Evolutionary conservation across 2,329 filamentous ascomycete species (phyloP).

Genomic region (Cadophora gregata): DNA sequence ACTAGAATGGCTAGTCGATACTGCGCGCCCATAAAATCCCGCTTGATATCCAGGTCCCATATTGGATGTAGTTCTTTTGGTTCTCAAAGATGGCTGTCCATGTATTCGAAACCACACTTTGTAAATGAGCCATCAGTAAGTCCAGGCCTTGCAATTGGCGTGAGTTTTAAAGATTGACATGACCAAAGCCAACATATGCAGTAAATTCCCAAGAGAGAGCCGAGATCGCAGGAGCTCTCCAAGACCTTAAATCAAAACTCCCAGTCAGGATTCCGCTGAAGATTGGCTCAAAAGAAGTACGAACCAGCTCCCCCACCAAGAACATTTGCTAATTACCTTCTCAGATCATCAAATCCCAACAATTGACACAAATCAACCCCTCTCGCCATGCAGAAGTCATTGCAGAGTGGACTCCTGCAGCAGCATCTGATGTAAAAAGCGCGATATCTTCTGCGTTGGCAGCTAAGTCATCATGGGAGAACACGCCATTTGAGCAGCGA

Average conservation of each 20-base stretch:
- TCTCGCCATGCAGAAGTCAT: conserved; percentile 1
- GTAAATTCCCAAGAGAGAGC: background rate
- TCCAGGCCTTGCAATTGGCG: background rate
- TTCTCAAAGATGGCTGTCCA: background rate
- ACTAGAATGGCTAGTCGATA: too few species aligned
- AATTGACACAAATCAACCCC: conserved; percentile 5
- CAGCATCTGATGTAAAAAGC: background rate
- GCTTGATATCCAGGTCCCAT: too few species aligned
- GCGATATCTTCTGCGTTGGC: conserved; percentile 30
- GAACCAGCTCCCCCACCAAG: too few species aligned
- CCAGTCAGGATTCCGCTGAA: conserved; percentile 5
- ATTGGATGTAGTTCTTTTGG: too few species aligned
- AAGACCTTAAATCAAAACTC: conserved; percentile 4
- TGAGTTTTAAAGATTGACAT: background rate
- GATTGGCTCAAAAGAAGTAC: background rate
- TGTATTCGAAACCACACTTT: conserved; percentile 12
- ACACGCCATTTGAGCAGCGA: conserved; percentile 85
- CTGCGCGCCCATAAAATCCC: too few species aligned
- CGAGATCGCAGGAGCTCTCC: background rate
- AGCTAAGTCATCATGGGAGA: conserved; percentile 82
- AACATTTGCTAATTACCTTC: background rate
- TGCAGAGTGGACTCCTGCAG: background rate
- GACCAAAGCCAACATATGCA: conserved; percentile 4
- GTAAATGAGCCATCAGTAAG: conserved; percentile 1
- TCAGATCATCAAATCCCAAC: background rate